phyloP scores from a whole-genome alignment of 2,329 filamentous ascomycete genomes.

The Juglanconis sp. region DNA sequence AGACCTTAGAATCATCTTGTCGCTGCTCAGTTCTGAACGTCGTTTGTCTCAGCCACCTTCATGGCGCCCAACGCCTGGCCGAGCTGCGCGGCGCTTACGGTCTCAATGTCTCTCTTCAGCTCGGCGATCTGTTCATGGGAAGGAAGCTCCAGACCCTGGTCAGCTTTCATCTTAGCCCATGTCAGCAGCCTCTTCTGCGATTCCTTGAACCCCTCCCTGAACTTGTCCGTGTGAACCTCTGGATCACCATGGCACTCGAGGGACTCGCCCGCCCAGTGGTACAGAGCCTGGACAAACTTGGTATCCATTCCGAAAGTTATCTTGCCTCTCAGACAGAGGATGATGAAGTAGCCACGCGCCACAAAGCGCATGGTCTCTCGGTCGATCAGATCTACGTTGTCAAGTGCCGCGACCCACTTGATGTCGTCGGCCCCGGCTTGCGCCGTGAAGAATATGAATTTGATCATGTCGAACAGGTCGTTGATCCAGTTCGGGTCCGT shows the following conservation, averaged over 20 bases:
- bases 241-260: constrained; percentile 10
- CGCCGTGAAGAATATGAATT: constrained; percentile 17
- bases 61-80: not conserved
- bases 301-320: constrained; percentile 23
- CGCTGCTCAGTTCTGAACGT: not conserved
- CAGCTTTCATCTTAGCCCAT: constrained; percentile 24
- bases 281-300: constrained; percentile 21
- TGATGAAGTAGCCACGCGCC: constrained; percentile 23
- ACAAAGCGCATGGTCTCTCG: constrained; percentile 20
- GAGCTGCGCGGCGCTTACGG: not conserved
- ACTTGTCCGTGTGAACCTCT: constrained; percentile 19
- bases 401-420: constrained; percentile 11
- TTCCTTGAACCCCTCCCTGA: constrained; percentile 21
- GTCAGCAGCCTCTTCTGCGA: constrained; percentile 24
- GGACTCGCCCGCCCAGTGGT: constrained; percentile 19
- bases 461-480: constrained; percentile 24
- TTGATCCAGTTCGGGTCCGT: constrained; percentile 25
- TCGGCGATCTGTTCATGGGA: not conserved
- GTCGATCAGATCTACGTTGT: constrained; percentile 14
- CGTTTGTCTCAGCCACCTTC: no score
- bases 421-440: constrained; percentile 15
- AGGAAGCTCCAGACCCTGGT: constrained; percentile 2
- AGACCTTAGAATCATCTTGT: not conserved
- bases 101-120: constrained; percentile 3
- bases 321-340: constrained; percentile 17